A percentile compares a stretch with the other conserved stretches of the same genome.
Conservation (phyloP, 2,329 filamentous ascomycete genomes). For the Stylonectria norvegica region DNA sequence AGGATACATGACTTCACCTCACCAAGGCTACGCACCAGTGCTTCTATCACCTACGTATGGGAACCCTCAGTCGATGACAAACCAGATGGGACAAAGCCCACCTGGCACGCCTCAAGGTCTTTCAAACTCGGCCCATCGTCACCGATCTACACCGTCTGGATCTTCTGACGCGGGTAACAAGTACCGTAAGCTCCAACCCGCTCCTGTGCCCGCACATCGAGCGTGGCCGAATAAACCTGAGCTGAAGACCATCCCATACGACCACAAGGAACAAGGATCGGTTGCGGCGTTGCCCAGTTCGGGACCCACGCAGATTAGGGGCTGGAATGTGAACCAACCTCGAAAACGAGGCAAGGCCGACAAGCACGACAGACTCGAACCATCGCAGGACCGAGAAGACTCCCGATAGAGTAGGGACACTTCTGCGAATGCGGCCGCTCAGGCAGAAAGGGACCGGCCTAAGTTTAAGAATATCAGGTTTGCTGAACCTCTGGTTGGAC, state of each 20-base stretch:
- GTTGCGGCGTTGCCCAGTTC: conserved; percentile 54
- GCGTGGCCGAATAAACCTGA: conserved; percentile 47
- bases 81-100: conserved; percentile 34
- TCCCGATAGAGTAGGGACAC: conserved; percentile 36
- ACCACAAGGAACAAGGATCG: conserved; percentile 56
- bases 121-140: conserved; percentile 31
- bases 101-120: conserved; percentile 33
- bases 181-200: conserved; percentile 58
- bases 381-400: conserved; percentile 35
- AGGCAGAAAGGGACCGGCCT: conserved; percentile 9
- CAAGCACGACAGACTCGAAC: conserved; percentile 32
- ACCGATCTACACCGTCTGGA: conserved; percentile 37
- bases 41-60: conserved; percentile 38
- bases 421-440: conserved; percentile 20
- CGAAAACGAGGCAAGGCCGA: conserved; percentile 36
- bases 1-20: conserved; percentile 35
- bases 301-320: conserved; percentile 54
- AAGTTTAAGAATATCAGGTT: conserved; percentile 24
- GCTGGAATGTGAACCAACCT: conserved; percentile 50
- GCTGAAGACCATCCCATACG: conserved; percentile 57
- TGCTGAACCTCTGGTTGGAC: conserved; percentile 19
- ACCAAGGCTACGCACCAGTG: conserved; percentile 30
- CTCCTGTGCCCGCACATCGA: conserved; percentile 51
- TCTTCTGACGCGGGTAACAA: conserved; percentile 41
- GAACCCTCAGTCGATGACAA: conserved; percentile 28